These are phyloP conservation scores for Vigna nakashimae DNA, from an alignment of 306 rosid genomes.

Conservation along the genomic window DNA sequence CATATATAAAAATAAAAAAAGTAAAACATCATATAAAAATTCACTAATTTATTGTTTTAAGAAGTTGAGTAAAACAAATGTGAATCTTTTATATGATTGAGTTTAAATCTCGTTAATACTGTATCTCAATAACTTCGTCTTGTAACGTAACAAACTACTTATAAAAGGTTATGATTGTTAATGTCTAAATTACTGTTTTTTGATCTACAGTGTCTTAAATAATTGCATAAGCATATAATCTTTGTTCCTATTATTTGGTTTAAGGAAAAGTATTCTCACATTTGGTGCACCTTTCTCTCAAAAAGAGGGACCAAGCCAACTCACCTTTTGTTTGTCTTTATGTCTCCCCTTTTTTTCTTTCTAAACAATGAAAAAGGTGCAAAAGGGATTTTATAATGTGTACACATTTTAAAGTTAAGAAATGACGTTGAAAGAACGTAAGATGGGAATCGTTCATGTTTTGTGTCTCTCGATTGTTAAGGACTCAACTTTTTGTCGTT, in stretches of 20 bases:
- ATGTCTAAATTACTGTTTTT: too few relatives aligned
- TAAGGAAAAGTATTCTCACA: too few relatives aligned
- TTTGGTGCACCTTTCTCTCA: not conserved
- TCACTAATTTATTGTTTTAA: too few relatives aligned
- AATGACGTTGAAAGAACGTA: constrained; percentile 31
- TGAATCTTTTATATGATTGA: too few relatives aligned
- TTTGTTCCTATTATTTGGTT: not conserved
- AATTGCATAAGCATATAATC: too few relatives aligned
- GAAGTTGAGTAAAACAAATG: accelerated
- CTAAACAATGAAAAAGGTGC: not conserved
- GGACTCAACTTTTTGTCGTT: not conserved
- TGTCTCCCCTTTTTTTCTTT: not conserved
- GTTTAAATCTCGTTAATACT: accelerated
- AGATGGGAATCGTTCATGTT: constrained; percentile 4
- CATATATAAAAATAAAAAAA: too few relatives aligned
- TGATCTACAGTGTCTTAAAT: too few relatives aligned
- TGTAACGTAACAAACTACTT: too few relatives aligned
- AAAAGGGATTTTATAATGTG: not conserved
- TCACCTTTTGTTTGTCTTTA: not conserved
- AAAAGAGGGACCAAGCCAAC: not conserved
- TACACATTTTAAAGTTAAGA: constrained; percentile 13
- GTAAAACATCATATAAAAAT: too few relatives aligned
- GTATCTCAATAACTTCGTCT: too few relatives aligned
- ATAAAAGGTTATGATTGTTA: too few relatives aligned
- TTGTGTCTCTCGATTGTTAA: constrained; percentile 1